Conservation (phyloP, 257 asterid genomes). For the Petunia axillaris region DNA sequence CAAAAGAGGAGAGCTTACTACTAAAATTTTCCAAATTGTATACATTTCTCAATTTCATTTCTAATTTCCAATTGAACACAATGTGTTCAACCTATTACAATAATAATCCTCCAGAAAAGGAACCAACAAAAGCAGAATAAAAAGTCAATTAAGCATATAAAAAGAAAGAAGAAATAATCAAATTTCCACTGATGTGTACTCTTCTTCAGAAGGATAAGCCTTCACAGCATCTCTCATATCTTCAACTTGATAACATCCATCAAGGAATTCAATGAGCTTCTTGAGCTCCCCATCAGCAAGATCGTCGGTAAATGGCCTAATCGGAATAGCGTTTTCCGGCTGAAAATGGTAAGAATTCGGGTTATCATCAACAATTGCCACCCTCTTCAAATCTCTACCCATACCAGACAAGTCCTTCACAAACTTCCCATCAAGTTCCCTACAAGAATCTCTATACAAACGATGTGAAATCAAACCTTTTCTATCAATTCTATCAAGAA, state of each 20-base stretch:
- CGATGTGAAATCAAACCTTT: slow-evolving; percentile 62
- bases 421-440: slow-evolving; percentile 67
- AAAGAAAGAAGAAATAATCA: background rate
- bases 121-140: slow-evolving; percentile 23
- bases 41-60: background rate
- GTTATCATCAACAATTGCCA: slow-evolving; percentile 80
- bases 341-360: slow-evolving; percentile 77
- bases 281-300: slow-evolving; percentile 67
- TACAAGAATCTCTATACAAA: slow-evolving; percentile 79
- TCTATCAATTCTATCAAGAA: slow-evolving; percentile 68
- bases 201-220: slow-evolving; percentile 39
- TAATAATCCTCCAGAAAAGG: slow-evolving; percentile 25
- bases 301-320: slow-evolving; percentile 69
- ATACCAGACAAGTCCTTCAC: slow-evolving; percentile 76
- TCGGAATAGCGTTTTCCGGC: slow-evolving; percentile 75
- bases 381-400: slow-evolving; percentile 74
- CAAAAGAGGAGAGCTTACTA: background rate
- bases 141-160: slow-evolving; percentile 5
- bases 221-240: slow-evolving; percentile 72
- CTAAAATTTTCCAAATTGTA: slow-evolving; percentile 9
- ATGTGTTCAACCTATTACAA: slow-evolving; percentile 24
- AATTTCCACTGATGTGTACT: slow-evolving; percentile 29
- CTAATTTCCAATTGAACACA: slow-evolving; percentile 20
- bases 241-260: slow-evolving; percentile 52
- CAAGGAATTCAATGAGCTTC: slow-evolving; percentile 60